Base-by-base conservation (phyloP, 2,329 filamentous ascomycete genomes). In the Cladosporium sp. region DNA sequence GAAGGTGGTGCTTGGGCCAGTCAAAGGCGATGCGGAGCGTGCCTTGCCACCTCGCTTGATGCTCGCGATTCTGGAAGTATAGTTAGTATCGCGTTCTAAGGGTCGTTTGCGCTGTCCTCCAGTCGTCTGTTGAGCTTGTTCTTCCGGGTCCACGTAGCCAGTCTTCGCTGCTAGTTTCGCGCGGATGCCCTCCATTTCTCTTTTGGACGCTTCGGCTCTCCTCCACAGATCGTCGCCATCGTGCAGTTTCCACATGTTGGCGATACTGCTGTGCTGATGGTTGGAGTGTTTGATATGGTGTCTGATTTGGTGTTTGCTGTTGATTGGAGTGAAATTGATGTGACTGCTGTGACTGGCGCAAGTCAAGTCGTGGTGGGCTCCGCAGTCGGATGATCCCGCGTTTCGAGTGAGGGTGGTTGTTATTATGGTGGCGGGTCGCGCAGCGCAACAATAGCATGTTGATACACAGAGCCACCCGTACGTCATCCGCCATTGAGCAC, bases 21-120 rank as follows among this genome's bases (percentile, higher is more conserved):
- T 63, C 35, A 63, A 33, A 11, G 61, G 61, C 10, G 61, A 63
- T 26, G 61, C 61, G 44, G 61, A 63, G 12, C 61, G 61, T 21
- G 61, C 61, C 28, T 63, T 63, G 50, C 61, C 61, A 35, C 52
- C 52, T 55, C 61, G 50, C 31, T 65, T 65, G 40, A 65, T 37
- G 40, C 62, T 65, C 14, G 55, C 56, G 23, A 65, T 65, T 40
- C 62, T 65, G 40, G 26, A 10, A 21, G 4, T 29, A 26, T 26
- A 10, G 61, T 63, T 56, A 63, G 61, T 21, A 37, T 33, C 16
- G 10, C 23, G 40, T 16, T 12, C 33, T 3, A 26, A 16, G 6
- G 26, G 26, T n/a, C n/a, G 37, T 18, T 14, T 35, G 37, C 40
- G 28, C 58, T 35, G 44, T 26, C 12, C n/a, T 40, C 29, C 26